phyloP scores from a whole-genome alignment of 257 asterid genomes.

The Lithospermum erythrorhizon region DNA sequence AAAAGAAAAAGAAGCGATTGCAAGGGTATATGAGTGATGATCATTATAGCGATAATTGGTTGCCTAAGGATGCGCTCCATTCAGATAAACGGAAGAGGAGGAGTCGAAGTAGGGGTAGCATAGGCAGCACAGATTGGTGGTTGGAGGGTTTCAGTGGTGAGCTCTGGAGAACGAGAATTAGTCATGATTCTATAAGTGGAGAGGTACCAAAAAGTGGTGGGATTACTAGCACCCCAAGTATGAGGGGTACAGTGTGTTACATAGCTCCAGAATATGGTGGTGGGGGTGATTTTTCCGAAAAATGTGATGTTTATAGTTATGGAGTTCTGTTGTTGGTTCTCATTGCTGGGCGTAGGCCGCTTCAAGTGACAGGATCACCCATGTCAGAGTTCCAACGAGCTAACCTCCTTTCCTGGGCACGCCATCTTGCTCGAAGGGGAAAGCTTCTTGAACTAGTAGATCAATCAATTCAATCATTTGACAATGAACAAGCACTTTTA shows the following conservation, averaged over 20 bases:
- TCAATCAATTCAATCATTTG: constrained; percentile 33
- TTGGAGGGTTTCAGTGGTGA: constrained; percentile 82
- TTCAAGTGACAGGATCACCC: constrained; percentile 91
- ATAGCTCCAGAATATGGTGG: constrained; percentile 85
- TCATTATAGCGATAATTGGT: constrained; percentile 38
- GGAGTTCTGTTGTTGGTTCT: constrained; percentile 82
- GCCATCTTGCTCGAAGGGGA: constrained; percentile 88
- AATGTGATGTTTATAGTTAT: constrained; percentile 81
- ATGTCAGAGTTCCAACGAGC: constrained; percentile 87
- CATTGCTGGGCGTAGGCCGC: constrained; percentile 86
- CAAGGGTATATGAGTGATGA: constrained; percentile 42
- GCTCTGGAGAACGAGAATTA: constrained; percentile 57
- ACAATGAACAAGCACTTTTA: constrained; percentile 60
- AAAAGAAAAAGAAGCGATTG: constrained; percentile 52
- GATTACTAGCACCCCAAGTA: constrained; percentile 86
- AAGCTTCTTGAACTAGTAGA: constrained; percentile 85
- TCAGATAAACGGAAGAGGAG: constrained; percentile 41
- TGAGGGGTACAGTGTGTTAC: constrained; percentile 94
- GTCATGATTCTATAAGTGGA: constrained; percentile 66
- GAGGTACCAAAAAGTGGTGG: constrained; percentile 82
- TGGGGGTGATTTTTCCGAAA: constrained; percentile 67
- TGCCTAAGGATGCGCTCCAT: constrained; percentile 49
- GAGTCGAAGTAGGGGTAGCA: constrained; percentile 44
- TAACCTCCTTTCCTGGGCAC: constrained; percentile 88
- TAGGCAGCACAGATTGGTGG: constrained; percentile 93